These are phyloP conservation scores for Eragrostis tef DNA, from an alignment of 202 grass and related monocot genomes.

Conservation along the genomic window DNA sequence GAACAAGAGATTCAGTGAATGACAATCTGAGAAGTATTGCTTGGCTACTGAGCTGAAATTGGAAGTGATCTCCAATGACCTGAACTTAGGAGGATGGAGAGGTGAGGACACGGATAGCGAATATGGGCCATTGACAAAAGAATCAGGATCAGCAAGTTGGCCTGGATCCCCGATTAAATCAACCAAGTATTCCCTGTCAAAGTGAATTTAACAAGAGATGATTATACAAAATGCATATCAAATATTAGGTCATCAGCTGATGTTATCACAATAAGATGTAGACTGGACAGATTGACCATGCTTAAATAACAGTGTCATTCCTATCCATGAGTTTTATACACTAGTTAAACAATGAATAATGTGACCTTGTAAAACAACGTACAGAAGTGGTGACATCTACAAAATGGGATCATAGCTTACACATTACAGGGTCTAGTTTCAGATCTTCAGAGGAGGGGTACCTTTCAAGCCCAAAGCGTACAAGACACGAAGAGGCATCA, in stretches of 20 bases:
- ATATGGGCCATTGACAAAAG: slow-evolving; percentile 82
- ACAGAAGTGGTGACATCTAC: slow-evolving; percentile 13
- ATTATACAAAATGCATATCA: slow-evolving; percentile 1
- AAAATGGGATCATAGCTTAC: not conserved
- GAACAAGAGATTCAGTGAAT: slow-evolving; percentile 88
- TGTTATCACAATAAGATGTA: slow-evolving; percentile 36
- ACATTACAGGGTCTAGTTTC: not conserved
- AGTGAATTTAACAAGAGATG: slow-evolving; percentile 35
- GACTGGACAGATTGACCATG: not conserved
- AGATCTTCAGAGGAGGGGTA: slow-evolving; percentile 39
- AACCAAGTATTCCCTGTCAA: slow-evolving; percentile 81
- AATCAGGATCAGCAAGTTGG: slow-evolving; percentile 84
- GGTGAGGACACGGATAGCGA: slow-evolving; percentile 79
- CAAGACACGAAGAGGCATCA: slow-evolving; percentile 82
- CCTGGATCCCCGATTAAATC: slow-evolving; percentile 83
- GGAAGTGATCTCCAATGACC: slow-evolving; percentile 61
- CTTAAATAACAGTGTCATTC: not conserved
- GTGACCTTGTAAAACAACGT: not conserved
- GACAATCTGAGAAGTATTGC: slow-evolving; percentile 89
- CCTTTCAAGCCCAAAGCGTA: slow-evolving; percentile 91
- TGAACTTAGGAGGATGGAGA: slow-evolving; percentile 87
- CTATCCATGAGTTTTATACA: not conserved
- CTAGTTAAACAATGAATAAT: slow-evolving; percentile 10
- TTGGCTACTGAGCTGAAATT: slow-evolving; percentile 86
- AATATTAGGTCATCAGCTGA: slow-evolving; percentile 14